Conservation (phyloP, 306 rosid genomes). For the Vigna trinervia region DNA sequence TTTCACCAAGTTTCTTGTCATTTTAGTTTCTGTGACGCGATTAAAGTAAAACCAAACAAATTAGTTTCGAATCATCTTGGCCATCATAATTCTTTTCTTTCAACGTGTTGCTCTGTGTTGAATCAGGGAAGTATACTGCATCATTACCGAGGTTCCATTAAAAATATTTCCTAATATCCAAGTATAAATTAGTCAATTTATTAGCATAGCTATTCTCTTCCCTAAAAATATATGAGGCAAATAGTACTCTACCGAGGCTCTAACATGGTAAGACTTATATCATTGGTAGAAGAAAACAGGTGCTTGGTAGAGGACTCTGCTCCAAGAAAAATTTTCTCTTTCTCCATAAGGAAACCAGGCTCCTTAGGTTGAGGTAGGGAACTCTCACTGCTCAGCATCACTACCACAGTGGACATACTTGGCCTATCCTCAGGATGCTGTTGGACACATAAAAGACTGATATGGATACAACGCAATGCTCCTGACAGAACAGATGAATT, state of each 20-base stretch:
- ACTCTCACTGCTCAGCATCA: constrained; percentile 59
- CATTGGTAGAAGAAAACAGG: constrained; percentile 42
- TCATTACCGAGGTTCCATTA: too few species aligned
- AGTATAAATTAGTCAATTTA: too few species aligned
- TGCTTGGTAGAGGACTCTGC: constrained; percentile 41
- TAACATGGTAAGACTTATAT: constrained; percentile 39
- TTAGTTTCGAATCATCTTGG: too few species aligned
- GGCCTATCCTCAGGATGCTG: constrained; percentile 65
- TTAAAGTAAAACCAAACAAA: too few species aligned
- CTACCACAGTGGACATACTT: constrained; percentile 57
- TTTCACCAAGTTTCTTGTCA: too few species aligned
- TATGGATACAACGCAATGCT: constrained; percentile 55
- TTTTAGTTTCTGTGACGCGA: too few species aligned
- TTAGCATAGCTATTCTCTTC: too few species aligned
- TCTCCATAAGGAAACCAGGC: constrained; percentile 53
- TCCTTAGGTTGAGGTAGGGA: constrained; percentile 54
- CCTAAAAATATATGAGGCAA: background rate
- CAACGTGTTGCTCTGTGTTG: too few species aligned
- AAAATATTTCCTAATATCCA: too few species aligned
- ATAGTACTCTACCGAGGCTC: constrained; percentile 40
- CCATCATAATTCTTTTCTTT: too few species aligned
- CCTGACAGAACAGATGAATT: constrained; percentile 30
- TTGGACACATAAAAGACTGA: constrained; percentile 64
- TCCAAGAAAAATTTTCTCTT: constrained; percentile 37
- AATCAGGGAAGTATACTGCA: too few species aligned